Evolutionary conservation across 768 basidiomycete genomes (phyloP).

Genomic region (Phanerodontia chrysosporium): DNA sequence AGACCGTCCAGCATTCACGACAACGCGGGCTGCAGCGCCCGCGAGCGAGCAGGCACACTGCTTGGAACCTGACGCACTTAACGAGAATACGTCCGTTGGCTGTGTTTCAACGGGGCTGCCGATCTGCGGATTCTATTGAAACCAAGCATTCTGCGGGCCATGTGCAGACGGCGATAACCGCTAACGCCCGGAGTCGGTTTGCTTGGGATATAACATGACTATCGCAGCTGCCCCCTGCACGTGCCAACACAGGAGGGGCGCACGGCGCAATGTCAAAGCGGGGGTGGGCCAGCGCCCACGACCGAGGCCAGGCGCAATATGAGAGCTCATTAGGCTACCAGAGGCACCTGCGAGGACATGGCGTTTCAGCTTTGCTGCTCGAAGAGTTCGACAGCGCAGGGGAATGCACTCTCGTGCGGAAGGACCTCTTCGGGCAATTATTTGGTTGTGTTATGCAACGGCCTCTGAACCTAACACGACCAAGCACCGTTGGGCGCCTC

Average conservation of each 20-base stretch:
- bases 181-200: background rate
- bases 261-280: too few species aligned
- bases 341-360: too few species aligned
- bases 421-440: background rate
- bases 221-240: background rate
- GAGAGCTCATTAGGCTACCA: too few species aligned
- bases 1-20: too few species aligned
- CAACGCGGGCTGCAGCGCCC: background rate
- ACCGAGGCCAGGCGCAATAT: too few species aligned
- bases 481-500: background rate
- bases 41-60: background rate
- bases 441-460: conserved; percentile 4
- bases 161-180: background rate
- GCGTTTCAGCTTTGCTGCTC: too few species aligned
- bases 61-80: too few species aligned
- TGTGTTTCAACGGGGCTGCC: background rate
- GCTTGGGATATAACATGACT: background rate
- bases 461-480: background rate
- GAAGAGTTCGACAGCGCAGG: too few species aligned
- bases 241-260: background rate
- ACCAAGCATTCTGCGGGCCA: background rate
- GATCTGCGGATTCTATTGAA: background rate
- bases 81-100: background rate
- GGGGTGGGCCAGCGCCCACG: background rate
- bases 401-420: too few species aligned